Evolutionary conservation across 352 stramenopile species (phyloP).

Genomic region (Aphanomyces cochlioides): DNA sequence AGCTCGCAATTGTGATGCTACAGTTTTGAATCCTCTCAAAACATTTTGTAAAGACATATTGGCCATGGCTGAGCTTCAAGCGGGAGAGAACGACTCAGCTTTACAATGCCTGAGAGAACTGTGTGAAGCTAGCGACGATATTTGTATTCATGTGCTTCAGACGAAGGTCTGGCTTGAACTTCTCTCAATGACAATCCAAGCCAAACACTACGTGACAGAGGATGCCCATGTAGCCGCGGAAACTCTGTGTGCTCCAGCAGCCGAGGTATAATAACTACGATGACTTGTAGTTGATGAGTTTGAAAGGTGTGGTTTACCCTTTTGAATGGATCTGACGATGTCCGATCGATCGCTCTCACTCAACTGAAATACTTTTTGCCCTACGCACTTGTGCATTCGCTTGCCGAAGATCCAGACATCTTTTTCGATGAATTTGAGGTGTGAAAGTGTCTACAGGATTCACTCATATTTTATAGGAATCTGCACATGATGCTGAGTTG

Average conservation of each 20-base stretch:
- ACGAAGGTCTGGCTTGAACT: conserved; percentile 5
- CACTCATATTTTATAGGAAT: conserved; percentile 7
- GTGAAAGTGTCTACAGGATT: not conserved
- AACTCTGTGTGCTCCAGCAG: not conserved
- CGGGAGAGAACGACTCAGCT: not conserved
- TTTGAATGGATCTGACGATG: not conserved
- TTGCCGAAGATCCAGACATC: not conserved
- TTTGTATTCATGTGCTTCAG: conserved; percentile 1
- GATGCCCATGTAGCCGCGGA: conserved; percentile 6
- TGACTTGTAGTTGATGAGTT: not conserved
- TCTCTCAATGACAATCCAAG: conserved; percentile 16
- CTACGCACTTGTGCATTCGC: not conserved
- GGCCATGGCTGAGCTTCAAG: conserved; percentile 12
- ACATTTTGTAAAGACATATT: conserved; percentile 21
- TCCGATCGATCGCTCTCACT: not conserved
- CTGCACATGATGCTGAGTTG: conserved; percentile 17
- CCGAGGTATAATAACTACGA: not conserved
- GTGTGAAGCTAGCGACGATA: conserved; percentile 1
- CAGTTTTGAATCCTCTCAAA: not conserved
- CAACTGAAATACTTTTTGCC: conserved; percentile 10
- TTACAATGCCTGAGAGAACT: conserved; percentile 10
- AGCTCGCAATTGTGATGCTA: not conserved
- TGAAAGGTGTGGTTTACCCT: conserved; percentile 7
- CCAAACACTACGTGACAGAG: conserved; percentile 19
- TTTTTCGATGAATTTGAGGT: conserved; percentile 17